Evolutionary conservation across 208 protist genomes (phyloP).

Genomic region (Acanthamoeba quina): DNA sequence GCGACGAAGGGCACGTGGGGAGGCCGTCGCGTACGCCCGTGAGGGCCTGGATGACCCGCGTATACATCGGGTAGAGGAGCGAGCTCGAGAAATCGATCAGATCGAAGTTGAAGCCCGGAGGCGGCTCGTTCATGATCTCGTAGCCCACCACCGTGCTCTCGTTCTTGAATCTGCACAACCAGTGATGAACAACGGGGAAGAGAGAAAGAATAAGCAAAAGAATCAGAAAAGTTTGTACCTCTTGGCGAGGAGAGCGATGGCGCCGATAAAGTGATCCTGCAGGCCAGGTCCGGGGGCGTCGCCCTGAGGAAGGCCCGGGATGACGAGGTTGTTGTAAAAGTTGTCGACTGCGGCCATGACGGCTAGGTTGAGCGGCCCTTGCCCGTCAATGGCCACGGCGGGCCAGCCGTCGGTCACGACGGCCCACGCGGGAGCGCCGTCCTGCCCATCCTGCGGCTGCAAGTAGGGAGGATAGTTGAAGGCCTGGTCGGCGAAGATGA

Average conservation of each 20-base stretch:
- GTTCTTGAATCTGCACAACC: background rate
- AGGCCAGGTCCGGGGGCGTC: constrained; percentile 22
- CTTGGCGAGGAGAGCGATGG: background rate
- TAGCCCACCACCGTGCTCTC: constrained; percentile 25
- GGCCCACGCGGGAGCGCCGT: constrained; percentile 11
- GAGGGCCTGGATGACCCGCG: background rate
- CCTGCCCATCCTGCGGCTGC: background rate
- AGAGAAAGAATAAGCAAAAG: background rate
- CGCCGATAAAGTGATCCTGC: constrained; percentile 29
- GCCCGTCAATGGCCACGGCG: background rate
- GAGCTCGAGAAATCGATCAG: background rate
- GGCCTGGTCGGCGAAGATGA: background rate
- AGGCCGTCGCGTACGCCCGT: background rate
- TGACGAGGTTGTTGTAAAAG: background rate
- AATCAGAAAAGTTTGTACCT: background rate
- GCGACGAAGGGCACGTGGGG: background rate
- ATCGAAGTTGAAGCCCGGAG: background rate
- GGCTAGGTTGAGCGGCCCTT: background rate
- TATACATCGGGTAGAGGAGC: background rate
- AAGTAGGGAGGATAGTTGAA: constrained; percentile 27
- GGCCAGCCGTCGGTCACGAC: background rate
- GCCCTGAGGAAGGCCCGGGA: background rate
- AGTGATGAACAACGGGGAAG: background rate
- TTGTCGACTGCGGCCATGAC: constrained; percentile 2
- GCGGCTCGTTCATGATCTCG: constrained; percentile 44